phyloP scores from a whole-genome alignment of 768 basidiomycete species.

The Mycena amicta region DNA sequence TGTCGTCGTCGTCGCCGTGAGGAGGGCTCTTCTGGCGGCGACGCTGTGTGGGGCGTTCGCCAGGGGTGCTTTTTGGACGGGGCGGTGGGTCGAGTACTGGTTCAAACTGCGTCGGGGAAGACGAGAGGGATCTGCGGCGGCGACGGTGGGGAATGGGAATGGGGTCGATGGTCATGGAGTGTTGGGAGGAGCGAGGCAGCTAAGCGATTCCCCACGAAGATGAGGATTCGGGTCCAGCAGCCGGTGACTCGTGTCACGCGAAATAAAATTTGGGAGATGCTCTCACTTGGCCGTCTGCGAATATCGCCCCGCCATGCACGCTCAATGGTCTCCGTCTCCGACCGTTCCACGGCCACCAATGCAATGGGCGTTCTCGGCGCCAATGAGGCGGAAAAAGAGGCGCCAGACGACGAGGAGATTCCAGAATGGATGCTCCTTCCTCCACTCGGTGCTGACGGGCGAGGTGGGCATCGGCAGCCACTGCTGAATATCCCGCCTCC shows the following conservation, averaged over 20 bases:
- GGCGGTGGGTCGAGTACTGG: conserved; percentile 53
- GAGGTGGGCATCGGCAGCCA: conserved; percentile 11
- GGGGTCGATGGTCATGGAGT: conserved; percentile 20
- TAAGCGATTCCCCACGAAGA: neutral
- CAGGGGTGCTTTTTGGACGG: conserved; percentile 75
- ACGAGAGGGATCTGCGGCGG: conserved; percentile 66
- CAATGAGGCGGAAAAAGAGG: neutral
- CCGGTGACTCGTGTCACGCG: neutral
- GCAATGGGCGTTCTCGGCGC: conserved; percentile 24
- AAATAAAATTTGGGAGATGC: neutral
- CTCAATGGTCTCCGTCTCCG: neutral
- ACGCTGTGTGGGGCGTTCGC: conserved; percentile 56
- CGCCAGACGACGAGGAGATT: neutral
- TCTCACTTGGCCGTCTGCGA: neutral
- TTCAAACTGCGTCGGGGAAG: conserved; percentile 34
- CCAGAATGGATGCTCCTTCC: conserved; percentile 11
- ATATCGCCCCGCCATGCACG: neutral
- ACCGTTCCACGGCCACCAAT: conserved; percentile 2
- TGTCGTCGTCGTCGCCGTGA: conserved; percentile 35
- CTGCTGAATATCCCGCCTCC: conserved; percentile 68
- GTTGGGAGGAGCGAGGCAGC: neutral
- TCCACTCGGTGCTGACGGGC: conserved; percentile 3
- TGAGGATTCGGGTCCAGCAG: neutral
- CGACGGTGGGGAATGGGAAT: conserved; percentile 38
- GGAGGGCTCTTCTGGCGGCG: conserved; percentile 48